Conservation (phyloP, 306 rosid species). For the Benincasa hispida region DNA sequence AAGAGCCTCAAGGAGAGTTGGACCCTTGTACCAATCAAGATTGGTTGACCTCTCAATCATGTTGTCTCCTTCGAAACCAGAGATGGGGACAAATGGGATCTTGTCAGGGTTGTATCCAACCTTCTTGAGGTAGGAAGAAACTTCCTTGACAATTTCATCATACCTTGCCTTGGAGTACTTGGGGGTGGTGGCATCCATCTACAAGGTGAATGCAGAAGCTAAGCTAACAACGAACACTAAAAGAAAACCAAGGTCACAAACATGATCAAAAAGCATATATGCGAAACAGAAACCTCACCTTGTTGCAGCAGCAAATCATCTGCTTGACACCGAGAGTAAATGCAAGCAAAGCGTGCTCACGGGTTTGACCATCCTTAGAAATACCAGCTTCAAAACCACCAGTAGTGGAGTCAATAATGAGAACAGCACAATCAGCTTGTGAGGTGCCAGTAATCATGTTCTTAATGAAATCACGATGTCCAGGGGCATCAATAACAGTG, state of each 20-base stretch:
- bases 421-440: conserved; percentile 28
- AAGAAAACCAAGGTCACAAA: not conserved
- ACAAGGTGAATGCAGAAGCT: not conserved
- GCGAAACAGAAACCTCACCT: not conserved
- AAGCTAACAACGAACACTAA: too few relatives aligned
- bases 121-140: conserved; percentile 21
- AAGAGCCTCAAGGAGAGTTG: conserved; percentile 23
- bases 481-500: conserved; percentile 32
- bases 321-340: conserved; percentile 35
- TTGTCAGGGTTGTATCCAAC: conserved; percentile 24
- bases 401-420: conserved; percentile 26
- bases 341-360: conserved; percentile 34
- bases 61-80: conserved; percentile 29
- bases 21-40: conserved; percentile 27
- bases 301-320: conserved; percentile 32
- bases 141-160: conserved; percentile 23
- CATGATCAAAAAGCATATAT: not conserved
- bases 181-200: conserved; percentile 32
- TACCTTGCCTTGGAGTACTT: conserved; percentile 26
- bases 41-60: conserved; percentile 22
- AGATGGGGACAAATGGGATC: conserved; percentile 24
- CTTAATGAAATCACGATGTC: conserved; percentile 27
- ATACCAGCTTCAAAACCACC: conserved; percentile 35
- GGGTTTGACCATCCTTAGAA: conserved; percentile 32
- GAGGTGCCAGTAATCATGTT: conserved; percentile 36